These are phyloP conservation scores for Dryadomyces quercivorus DNA, from an alignment of 2,329 filamentous ascomycete species.

Conservation along the genomic window DNA sequence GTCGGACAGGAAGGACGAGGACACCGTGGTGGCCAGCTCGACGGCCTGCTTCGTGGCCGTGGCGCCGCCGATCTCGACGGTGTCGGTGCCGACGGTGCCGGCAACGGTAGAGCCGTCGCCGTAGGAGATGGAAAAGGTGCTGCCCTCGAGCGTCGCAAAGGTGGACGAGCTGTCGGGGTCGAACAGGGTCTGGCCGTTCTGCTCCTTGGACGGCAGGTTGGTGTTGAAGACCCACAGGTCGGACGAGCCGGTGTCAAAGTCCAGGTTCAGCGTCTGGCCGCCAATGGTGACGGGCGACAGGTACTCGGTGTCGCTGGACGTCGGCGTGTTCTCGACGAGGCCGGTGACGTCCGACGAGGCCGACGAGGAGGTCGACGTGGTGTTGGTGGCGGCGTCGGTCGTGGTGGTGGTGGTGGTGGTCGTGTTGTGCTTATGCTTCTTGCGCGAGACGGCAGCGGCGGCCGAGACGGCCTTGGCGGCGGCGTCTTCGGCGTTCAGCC, in stretches of 20 bases:
- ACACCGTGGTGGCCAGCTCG: slow-evolving; percentile 50
- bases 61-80: slow-evolving; percentile 54
- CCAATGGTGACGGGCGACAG: slow-evolving; percentile 58
- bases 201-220: slow-evolving; percentile 31
- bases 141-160: slow-evolving; percentile 24
- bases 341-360: slow-evolving; percentile 16
- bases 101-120: slow-evolving; percentile 52
- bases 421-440: slow-evolving; percentile 6
- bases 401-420: slow-evolving; percentile 17
- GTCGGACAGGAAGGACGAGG: slow-evolving; percentile 44
- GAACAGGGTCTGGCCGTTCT: slow-evolving; percentile 34
- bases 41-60: slow-evolving; percentile 51
- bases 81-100: slow-evolving; percentile 56
- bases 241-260: slow-evolving; percentile 66
- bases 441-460: slow-evolving; percentile 12
- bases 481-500: slow-evolving; percentile 15
- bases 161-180: slow-evolving; percentile 23
- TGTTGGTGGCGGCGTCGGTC: not conserved
- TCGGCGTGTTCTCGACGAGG: slow-evolving; percentile 42
- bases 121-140: slow-evolving; percentile 53
- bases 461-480: slow-evolving; percentile 8
- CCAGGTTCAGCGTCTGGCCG: slow-evolving; percentile 54
- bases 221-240: slow-evolving; percentile 67
- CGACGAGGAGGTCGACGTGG: not conserved
- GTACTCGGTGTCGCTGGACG: slow-evolving; percentile 56